phyloP scores from a whole-genome alignment of 2,329 filamentous ascomycete genomes.

The Fusarium sarcochroum region DNA sequence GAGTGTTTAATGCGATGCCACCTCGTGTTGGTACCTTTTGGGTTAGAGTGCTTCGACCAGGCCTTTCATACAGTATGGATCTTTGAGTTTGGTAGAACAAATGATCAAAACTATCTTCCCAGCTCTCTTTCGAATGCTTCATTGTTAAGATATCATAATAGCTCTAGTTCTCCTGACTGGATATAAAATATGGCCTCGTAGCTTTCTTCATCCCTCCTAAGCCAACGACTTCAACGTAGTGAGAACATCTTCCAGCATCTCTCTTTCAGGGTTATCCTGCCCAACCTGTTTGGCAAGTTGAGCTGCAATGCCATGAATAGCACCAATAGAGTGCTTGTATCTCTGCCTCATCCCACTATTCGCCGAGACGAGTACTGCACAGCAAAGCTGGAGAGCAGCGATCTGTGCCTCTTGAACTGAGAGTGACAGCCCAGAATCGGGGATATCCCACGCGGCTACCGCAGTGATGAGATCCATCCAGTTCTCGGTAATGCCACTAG shows the following conservation, averaged over 20 bases:
- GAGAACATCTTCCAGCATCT: slow-evolving; percentile 63
- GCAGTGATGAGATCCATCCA: slow-evolving; percentile 70
- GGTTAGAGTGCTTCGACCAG: neutral
- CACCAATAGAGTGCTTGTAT: slow-evolving; percentile 65
- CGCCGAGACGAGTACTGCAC: slow-evolving; percentile 64
- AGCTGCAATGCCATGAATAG: slow-evolving; percentile 63
- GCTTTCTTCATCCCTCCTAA: slow-evolving; percentile 8
- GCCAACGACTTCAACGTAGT: slow-evolving; percentile 49
- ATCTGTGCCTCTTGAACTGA: slow-evolving; percentile 65
- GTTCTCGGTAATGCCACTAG: slow-evolving; percentile 61
- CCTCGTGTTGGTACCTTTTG: neutral
- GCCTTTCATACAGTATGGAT: no score
- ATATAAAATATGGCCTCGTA: neutral
- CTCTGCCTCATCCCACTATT: slow-evolving; percentile 63
- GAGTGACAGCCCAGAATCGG: slow-evolving; percentile 47
- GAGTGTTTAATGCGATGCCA: neutral
- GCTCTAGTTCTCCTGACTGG: neutral
- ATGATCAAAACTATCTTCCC: no score
- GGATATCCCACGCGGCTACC: slow-evolving; percentile 63
- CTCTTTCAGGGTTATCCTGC: slow-evolving; percentile 53
- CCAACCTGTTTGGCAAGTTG: slow-evolving; percentile 57
- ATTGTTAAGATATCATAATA: neutral
- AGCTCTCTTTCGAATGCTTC: neutral
- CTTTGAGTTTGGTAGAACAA: no score
- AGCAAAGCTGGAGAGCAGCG: slow-evolving; percentile 69